A percentile compares a stretch with the other conserved stretches of the same genome.
phyloP scores from a whole-genome alignment of 2,329 filamentous ascomycete genomes.

The Sporothrix sp. region DNA sequence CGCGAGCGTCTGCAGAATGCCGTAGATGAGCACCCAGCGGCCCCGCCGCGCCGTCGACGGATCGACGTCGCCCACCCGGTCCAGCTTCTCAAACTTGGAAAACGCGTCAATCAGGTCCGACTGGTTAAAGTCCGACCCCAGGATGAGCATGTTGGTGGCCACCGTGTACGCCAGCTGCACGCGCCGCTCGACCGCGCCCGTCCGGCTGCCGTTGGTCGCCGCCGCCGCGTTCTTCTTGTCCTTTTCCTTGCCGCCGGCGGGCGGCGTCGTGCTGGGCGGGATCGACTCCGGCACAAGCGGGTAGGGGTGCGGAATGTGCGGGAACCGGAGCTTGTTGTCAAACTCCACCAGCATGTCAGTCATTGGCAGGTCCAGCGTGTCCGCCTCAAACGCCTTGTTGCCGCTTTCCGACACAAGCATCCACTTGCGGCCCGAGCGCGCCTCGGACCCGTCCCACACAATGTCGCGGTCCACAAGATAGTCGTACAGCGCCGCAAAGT shows the following conservation, averaged over 20 bases:
- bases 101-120: conserved; percentile 48
- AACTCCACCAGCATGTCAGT: conserved; percentile 58
- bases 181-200: conserved; percentile 34
- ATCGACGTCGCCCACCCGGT: conserved; percentile 40
- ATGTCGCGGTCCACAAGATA: conserved; percentile 60
- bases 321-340: conserved; percentile 52
- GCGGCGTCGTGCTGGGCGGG: conserved; percentile 20
- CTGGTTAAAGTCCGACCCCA: conserved; percentile 42
- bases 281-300: conserved; percentile 51
- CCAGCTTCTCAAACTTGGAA: conserved; percentile 45
- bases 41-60: conserved; percentile 46
- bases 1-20: conserved; percentile 49
- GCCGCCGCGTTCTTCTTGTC: conserved; percentile 18
- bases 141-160: conserved; percentile 48
- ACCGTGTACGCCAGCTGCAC: conserved; percentile 49
- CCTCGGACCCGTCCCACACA: conserved; percentile 54
- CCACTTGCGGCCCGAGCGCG: conserved; percentile 53
- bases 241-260: conserved; percentile 18
- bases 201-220: conserved; percentile 17
- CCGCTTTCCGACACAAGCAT: conserved; percentile 45
- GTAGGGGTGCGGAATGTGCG: conserved; percentile 58
- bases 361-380: conserved; percentile 47
- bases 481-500: conserved; percentile 61
- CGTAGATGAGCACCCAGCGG: conserved; percentile 53
- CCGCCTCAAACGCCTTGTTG: conserved; percentile 38